Conservation (phyloP, 2,329 filamentous ascomycete genomes). For the Amauroascus niger region DNA sequence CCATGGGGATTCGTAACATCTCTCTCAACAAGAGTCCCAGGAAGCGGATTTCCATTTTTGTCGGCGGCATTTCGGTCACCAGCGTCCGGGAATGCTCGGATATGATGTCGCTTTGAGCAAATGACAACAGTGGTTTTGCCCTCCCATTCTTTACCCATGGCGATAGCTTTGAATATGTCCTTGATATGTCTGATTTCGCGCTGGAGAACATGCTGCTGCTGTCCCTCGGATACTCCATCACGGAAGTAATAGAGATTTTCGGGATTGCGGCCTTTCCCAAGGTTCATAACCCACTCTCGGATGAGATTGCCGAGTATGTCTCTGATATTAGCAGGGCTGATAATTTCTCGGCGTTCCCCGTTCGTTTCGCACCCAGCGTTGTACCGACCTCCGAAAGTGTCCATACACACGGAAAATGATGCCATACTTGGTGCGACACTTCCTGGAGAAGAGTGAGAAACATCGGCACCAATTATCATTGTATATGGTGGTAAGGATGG, state of each 20-base stretch:
- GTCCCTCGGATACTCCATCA: conserved; percentile 81
- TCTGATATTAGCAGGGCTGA: conserved; percentile 57
- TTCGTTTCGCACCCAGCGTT: conserved; percentile 74
- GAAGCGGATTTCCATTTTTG: conserved; percentile 68
- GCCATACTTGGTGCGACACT: conserved; percentile 63
- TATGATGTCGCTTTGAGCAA: conserved; percentile 87
- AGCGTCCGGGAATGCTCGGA: conserved; percentile 74
- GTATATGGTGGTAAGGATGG: conserved; percentile 42
- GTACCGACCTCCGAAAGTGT: conserved; percentile 62
- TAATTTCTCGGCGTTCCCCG: conserved; percentile 69
- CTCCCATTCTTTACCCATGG: conserved; percentile 27
- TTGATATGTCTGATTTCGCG: conserved; percentile 69
- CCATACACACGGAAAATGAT: conserved; percentile 74
- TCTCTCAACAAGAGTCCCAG: conserved; percentile 76
- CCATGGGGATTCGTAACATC: conserved; percentile 88
- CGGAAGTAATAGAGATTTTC: conserved; percentile 82
- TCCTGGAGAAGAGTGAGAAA: conserved; percentile 72
- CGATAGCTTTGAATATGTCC: conserved; percentile 41
- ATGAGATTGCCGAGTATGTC: conserved; percentile 57
- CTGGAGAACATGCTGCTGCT: conserved; percentile 70
- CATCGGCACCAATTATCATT: conserved; percentile 82
- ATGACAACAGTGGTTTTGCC: conserved; percentile 77
- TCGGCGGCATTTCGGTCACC: conserved; percentile 48
- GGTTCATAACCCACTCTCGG: conserved; percentile 52
- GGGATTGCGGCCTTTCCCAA: conserved; percentile 49